Evolutionary conservation across 306 rosid species (phyloP), one percentile per base, ranked within the genome.

Genomic region (Glycyrrhiza uralensis): DNA sequence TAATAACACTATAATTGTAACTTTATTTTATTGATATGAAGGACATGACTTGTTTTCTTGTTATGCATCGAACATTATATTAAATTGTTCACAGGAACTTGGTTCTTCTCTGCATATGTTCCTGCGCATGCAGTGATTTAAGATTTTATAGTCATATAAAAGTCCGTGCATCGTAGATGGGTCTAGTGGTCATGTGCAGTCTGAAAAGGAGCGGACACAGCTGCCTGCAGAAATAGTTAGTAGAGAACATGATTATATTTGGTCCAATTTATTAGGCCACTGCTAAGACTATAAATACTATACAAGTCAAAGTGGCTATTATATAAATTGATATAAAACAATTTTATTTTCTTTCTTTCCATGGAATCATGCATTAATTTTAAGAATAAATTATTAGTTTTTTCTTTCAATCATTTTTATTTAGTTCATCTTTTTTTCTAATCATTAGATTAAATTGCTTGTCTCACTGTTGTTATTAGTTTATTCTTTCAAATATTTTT

Each of bases 181-280:
- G 64, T 81, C 69, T 56, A 39, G 84, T 13, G 69, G 50, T 78
- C 87, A 82, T 76, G 95, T 80, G 95, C 87, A 79, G 85, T 71
- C 24, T 84, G 85, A 84, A 80, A 44, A 49, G 77, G 61, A 82
- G 71, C 71, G 55, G 66, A 49, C 81, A 67, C 75, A 67, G 28
- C 68, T 68, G 79, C 22, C 72, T 58, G 81, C 71, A 65, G 58
- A 39, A 45, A 59, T 30, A 57, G 72, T 71, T 46, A 59, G 75
- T 26, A 52, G 65, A 44, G 76, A 77, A 58, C 81, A 79, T 72
- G 49, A 71, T 67, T 72, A 79, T 57, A 74, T 55, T 66, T 71
- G 74, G 41, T 62, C 75, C 82, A 76, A 72, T 38, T 83, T 73
- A 80, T 58, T 14, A 45, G 75, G 72, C 83, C 65, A n/a, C 69